A percentile compares a stretch with the other conserved stretches of the same genome.
Evolutionary conservation across 208 protist genomes (phyloP).

Genomic region (Acanthamoeba royreba): DNA sequence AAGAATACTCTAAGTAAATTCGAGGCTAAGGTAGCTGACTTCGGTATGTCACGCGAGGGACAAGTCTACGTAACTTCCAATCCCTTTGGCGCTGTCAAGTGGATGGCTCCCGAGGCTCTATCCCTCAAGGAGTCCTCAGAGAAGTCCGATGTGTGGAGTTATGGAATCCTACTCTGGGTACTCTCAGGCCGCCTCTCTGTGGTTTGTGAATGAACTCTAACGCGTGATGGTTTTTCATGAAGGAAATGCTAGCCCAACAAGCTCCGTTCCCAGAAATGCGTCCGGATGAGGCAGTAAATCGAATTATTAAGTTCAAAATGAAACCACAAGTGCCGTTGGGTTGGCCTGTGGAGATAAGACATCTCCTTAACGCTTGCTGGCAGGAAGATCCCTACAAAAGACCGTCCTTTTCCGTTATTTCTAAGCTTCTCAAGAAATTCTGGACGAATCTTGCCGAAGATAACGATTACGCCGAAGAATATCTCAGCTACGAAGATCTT

Average conservation of each 20-base stretch:
- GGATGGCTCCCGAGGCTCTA: neutral
- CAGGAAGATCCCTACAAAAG: neutral
- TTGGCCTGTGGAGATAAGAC: neutral
- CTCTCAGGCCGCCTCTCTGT: neutral
- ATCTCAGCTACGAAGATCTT: neutral
- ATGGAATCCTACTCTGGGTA: neutral
- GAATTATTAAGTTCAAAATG: neutral
- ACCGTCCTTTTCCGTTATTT: neutral
- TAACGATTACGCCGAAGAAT: neutral
- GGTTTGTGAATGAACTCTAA: too few relatives aligned
- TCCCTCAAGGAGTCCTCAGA: neutral
- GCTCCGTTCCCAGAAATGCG: neutral
- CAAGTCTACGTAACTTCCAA: neutral
- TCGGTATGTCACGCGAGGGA: neutral
- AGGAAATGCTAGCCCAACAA: neutral
- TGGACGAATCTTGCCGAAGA: neutral
- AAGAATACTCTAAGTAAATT: neutral
- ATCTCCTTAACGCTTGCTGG: neutral
- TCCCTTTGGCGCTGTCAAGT: constrained; percentile 16
- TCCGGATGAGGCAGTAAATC: neutral
- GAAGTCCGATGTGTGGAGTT: neutral
- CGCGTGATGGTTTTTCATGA: neutral
- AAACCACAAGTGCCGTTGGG: neutral
- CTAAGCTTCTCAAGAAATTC: neutral
- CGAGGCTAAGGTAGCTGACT: neutral